A percentile compares a stretch with the other conserved stretches of the same genome.
Evolutionary conservation across 2,329 filamentous ascomycete species (phyloP).

Genomic region (Metarhizium brunneum): DNA sequence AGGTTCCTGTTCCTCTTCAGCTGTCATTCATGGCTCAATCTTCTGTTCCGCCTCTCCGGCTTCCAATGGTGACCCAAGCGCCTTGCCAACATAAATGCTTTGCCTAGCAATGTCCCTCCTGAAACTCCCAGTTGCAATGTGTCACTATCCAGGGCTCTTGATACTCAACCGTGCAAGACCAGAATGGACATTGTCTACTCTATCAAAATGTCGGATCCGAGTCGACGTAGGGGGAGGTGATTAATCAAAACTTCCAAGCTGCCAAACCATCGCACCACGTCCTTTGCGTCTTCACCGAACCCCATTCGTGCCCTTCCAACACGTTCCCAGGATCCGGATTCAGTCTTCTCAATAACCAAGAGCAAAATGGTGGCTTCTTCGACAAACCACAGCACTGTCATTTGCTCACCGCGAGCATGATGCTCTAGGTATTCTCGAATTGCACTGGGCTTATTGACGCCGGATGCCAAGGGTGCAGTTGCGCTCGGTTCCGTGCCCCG

Average conservation of each 20-base stretch:
- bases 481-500: constrained; percentile 5
- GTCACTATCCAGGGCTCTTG: not conserved
- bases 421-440: constrained; percentile 25
- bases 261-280: constrained; percentile 20
- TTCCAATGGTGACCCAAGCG: too few species aligned
- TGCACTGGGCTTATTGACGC: constrained; percentile 5
- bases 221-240: constrained; percentile 20
- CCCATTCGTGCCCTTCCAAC: constrained; percentile 26
- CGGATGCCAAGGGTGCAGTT: not conserved
- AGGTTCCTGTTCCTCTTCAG: too few species aligned
- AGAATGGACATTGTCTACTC: constrained; percentile 12
- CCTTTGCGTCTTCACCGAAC: constrained; percentile 22
- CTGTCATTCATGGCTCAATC: too few species aligned
- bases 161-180: not conserved
- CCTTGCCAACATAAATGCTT: too few species aligned
- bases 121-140: not conserved
- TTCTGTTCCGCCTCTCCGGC: too few species aligned
- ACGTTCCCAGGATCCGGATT: constrained; percentile 19
- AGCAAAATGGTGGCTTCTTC: constrained; percentile 25
- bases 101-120: too few species aligned
- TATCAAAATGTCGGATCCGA: constrained; percentile 24
- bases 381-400: constrained; percentile 27
- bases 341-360: constrained; percentile 20
- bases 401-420: constrained; percentile 24
- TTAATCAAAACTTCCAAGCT: constrained; percentile 22